Percentiles rank a stretch among this genome's conserved stretches.
Conservation (phyloP, 352 stramenopile species). For the Globisporangium radiosum region DNA sequence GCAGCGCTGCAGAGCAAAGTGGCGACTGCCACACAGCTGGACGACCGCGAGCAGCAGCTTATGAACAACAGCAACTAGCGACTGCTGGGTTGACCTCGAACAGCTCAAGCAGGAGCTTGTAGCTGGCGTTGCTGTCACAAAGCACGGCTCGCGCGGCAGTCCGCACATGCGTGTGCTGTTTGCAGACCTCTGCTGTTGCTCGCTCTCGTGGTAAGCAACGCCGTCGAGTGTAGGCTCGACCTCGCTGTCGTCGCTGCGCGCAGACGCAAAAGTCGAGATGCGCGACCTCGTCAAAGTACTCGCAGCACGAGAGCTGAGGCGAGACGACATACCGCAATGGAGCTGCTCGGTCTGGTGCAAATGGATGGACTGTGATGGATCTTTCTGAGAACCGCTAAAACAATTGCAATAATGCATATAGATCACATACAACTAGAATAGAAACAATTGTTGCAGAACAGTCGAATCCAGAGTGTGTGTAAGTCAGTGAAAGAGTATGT, state of each 20-base stretch:
- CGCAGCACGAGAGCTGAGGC: constrained; percentile 1
- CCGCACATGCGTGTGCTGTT: constrained; percentile 50
- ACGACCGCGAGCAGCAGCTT: constrained; percentile 7
- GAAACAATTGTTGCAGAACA: too few relatives aligned
- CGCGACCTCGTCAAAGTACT: constrained; percentile 48
- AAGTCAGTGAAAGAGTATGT: too few relatives aligned
- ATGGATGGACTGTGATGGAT: too few relatives aligned
- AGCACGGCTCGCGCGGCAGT: constrained; percentile 40
- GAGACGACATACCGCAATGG: too few relatives aligned
- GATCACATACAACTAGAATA: too few relatives aligned
- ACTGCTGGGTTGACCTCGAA: constrained; percentile 22
- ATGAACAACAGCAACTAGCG: constrained; percentile 9
- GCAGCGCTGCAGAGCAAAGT: constrained; percentile 20
- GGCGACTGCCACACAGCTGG: constrained; percentile 12
- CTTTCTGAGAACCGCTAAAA: too few relatives aligned
- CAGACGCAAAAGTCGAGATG: constrained; percentile 43
- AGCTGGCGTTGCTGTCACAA: constrained; percentile 42
- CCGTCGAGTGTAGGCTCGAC: constrained; percentile 9
- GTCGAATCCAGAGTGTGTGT: too few relatives aligned
- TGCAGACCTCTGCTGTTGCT: constrained; percentile 42
- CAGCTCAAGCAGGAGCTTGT: constrained; percentile 57
- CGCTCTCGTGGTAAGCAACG: constrained; percentile 48
- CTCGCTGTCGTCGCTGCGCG: constrained; percentile 26
- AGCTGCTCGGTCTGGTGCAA: too few relatives aligned
- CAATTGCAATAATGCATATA: too few relatives aligned